phyloP scores from a whole-genome alignment of 75 land plant species.

The Pinus taeda region DNA sequence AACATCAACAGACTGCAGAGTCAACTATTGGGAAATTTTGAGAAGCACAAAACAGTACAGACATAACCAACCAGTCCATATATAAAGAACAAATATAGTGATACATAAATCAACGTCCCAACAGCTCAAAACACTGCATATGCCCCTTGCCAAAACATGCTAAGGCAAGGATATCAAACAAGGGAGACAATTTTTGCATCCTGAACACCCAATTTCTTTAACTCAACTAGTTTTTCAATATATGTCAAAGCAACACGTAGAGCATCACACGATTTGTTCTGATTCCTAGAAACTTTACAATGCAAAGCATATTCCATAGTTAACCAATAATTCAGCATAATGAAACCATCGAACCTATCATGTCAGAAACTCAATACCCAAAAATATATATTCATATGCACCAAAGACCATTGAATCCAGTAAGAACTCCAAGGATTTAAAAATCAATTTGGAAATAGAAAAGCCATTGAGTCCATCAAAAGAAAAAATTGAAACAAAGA shows the following conservation, averaged over 20 bases:
- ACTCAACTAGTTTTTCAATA: not conserved
- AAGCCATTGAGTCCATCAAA: not conserved
- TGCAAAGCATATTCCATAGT: no score
- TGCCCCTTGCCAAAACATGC: no score
- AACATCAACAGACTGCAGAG: not conserved
- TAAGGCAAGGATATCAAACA: no score
- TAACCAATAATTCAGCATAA: no score
- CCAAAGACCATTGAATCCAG: not conserved
- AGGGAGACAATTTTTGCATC: no score
- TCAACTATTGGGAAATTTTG: not conserved
- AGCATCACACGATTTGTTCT: not conserved
- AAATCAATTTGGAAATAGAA: not conserved
- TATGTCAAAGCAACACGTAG: not conserved
- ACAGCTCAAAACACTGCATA: no score
- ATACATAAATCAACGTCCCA: no score
- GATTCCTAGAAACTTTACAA: not conserved
- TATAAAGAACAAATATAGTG: not conserved
- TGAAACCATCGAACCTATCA: not conserved
- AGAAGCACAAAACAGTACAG: not conserved
- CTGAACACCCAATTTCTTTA: no score
- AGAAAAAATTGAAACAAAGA: not conserved
- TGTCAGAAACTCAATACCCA: not conserved
- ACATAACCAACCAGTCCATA: not conserved
- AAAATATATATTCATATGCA: not conserved
- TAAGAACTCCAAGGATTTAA: not conserved